These are phyloP conservation scores for Neonectria magnoliae DNA, from an alignment of 2,329 filamentous ascomycete genomes.

Conservation along the genomic window DNA sequence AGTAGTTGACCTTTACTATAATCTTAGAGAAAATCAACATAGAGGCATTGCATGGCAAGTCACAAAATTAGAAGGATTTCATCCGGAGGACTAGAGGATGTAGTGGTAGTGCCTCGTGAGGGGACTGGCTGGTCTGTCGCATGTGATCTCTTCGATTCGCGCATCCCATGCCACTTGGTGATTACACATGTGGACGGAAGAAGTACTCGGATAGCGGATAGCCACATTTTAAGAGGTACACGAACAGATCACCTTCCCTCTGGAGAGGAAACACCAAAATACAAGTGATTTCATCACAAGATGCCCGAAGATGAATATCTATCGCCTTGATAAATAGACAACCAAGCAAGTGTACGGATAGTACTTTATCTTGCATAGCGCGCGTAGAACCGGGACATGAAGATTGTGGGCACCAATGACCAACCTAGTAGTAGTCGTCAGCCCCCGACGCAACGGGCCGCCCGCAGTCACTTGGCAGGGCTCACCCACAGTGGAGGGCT, in stretches of 20 bases:
- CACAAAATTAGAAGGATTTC: no score
- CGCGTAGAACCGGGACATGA: background rate
- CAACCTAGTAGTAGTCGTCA: background rate
- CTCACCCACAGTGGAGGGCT: background rate
- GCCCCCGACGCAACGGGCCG: background rate
- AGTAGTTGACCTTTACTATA: no score
- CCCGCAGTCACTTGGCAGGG: background rate
- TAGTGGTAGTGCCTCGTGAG: no score
- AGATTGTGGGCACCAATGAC: background rate
- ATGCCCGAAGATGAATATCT: background rate
- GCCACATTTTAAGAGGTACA: background rate
- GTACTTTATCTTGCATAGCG: background rate
- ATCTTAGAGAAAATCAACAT: no score
- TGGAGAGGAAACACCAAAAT: background rate
- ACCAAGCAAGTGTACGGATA: background rate
- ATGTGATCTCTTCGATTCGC: background rate
- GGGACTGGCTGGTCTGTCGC: background rate
- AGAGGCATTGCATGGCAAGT: background rate
- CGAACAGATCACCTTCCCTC: constrained; percentile 1
- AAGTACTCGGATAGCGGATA: background rate
- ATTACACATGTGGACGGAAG: background rate
- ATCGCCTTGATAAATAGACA: no score
- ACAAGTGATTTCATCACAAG: background rate
- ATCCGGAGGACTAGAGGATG: no score
- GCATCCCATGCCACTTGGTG: background rate